phyloP scores from a whole-genome alignment of 768 basidiomycete genomes.

The Russula ochroleuca region DNA sequence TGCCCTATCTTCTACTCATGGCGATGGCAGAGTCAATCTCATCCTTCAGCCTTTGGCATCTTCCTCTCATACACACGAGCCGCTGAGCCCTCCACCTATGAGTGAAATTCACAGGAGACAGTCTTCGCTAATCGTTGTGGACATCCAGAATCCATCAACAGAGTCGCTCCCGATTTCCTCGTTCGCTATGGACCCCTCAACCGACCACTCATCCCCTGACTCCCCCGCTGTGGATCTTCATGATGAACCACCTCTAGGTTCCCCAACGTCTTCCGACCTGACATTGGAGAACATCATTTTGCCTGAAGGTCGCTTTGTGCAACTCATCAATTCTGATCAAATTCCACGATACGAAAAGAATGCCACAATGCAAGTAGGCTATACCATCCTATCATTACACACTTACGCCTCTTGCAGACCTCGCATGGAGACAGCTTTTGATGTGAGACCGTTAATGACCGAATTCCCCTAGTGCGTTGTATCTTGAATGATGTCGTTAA shows the following conservation, averaged over 20 bases:
- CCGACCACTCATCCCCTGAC: neutral
- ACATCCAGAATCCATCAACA: constrained; percentile 15
- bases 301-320: neutral
- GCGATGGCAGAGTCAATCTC: neutral
- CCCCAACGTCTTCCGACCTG: neutral
- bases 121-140: constrained; percentile 7
- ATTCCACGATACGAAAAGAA: constrained; percentile 14
- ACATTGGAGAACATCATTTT: neutral
- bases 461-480: constrained; percentile 7
- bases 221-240: neutral
- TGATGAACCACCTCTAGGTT: neutral
- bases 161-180: neutral
- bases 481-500: neutral
- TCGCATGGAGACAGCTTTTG: neutral
- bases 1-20: neutral
- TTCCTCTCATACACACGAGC: neutral
- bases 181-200: neutral
- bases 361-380: constrained; percentile 3
- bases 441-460: neutral
- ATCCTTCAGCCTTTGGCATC: neutral
- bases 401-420: neutral
- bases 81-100: neutral
- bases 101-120: neutral
- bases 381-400: neutral
- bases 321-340: constrained; percentile 17